Evolutionary conservation across 768 basidiomycete genomes (phyloP).

Genomic region (Hypsizygus marmoreus): DNA sequence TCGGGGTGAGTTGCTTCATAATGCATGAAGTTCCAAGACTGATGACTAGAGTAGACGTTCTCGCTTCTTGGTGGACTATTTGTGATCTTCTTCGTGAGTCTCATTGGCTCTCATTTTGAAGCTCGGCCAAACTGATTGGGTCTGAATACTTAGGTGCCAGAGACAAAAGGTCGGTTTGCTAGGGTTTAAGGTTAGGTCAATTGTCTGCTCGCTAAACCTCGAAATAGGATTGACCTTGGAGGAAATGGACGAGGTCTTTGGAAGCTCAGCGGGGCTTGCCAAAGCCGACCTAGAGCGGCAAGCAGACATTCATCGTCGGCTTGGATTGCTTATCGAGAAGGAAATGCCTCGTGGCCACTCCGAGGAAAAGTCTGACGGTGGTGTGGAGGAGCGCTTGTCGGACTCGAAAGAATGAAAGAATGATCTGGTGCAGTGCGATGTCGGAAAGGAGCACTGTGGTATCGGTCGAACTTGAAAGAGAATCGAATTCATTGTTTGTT

Average conservation of each 20-base stretch:
- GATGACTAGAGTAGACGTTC: slow-evolving; percentile 43
- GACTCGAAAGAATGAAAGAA: no score
- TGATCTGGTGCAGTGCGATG: no score
- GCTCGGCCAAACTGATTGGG: neutral
- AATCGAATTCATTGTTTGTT: no score
- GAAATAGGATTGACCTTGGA: slow-evolving; percentile 60
- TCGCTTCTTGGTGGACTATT: slow-evolving; percentile 70
- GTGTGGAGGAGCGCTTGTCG: no score
- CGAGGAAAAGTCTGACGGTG: slow-evolving; percentile 14
- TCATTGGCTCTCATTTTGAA: neutral
- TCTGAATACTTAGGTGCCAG: slow-evolving; percentile 50
- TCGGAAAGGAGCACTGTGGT: no score
- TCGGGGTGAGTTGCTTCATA: slow-evolving; percentile 49
- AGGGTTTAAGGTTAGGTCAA: slow-evolving; percentile 3
- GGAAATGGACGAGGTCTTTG: slow-evolving; percentile 81
- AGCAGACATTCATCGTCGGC: slow-evolving; percentile 55
- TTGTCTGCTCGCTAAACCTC: neutral
- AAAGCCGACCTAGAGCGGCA: slow-evolving; percentile 54
- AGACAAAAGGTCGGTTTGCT: slow-evolving; percentile 59
- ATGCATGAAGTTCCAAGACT: neutral
- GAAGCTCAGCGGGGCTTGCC: slow-evolving; percentile 53
- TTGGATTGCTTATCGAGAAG: slow-evolving; percentile 51
- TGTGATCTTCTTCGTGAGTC: slow-evolving; percentile 61
- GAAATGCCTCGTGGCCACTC: slow-evolving; percentile 3
- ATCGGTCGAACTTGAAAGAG: no score